These are phyloP conservation scores for Terana coerulea DNA, from an alignment of 768 basidiomycete genomes.

Conservation along the genomic window DNA sequence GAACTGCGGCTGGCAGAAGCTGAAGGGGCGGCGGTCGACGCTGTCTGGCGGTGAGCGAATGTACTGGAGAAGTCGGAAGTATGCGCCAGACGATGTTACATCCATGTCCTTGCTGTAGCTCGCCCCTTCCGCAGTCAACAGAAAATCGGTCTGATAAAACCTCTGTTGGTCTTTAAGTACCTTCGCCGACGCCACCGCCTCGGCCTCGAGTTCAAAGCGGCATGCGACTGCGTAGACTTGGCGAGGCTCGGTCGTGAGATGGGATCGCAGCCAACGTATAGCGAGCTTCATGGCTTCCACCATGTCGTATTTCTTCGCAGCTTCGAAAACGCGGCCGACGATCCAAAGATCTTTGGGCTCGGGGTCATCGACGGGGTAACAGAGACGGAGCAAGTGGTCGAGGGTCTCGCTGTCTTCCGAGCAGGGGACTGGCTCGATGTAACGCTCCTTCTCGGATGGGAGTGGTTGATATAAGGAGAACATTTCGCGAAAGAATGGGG, in stretches of 20 bases:
- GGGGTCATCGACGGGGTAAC: constrained; percentile 15
- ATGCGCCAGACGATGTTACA: constrained; percentile 13
- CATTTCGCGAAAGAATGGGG: constrained; percentile 13
- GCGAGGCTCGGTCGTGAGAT: constrained; percentile 8
- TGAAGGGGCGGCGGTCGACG: background rate
- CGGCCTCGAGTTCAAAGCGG: constrained; percentile 14
- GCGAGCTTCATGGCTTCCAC: constrained; percentile 7
- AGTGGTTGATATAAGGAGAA: constrained; percentile 7
- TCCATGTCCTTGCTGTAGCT: constrained; percentile 14
- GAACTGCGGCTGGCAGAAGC: background rate
- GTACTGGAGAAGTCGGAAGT: constrained; percentile 15
- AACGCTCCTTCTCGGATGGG: background rate
- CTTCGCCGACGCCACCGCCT: constrained; percentile 14
- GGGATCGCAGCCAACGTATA: constrained; percentile 3
- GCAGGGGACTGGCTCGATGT: background rate
- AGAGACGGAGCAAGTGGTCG: constrained; percentile 19
- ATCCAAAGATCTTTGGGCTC: background rate
- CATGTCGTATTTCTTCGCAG: constrained; percentile 23
- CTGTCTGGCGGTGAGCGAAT: background rate
- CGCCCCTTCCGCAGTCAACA: background rate
- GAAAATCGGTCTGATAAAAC: background rate
- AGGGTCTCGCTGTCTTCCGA: constrained; percentile 14
- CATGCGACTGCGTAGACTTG: constrained; percentile 17
- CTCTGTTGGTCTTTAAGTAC: background rate
- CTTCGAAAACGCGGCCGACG: constrained; percentile 17